A percentile compares a stretch with the other conserved stretches of the same genome.
These are phyloP conservation scores for Fragaria ananassa DNA, from an alignment of 306 rosid species.

Conservation along the genomic window DNA sequence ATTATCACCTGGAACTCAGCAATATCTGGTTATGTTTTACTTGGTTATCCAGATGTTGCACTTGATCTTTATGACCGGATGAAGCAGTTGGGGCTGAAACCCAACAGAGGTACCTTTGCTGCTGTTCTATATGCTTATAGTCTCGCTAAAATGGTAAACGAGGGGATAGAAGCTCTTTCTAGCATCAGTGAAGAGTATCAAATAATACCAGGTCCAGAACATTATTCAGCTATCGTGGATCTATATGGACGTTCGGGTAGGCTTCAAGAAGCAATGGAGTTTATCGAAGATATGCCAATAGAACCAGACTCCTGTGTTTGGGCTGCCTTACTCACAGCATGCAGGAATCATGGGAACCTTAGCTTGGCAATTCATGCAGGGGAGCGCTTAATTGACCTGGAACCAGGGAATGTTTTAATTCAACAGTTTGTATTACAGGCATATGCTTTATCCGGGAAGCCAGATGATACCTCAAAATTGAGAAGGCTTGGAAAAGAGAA, in stretches of 20 bases:
- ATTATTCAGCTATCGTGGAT: conserved; percentile 71
- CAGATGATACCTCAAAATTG: conserved; percentile 40
- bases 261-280: conserved; percentile 65
- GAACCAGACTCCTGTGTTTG: conserved; percentile 69
- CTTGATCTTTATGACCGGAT: conserved; percentile 60
- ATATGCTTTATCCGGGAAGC: conserved; percentile 56
- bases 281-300: conserved; percentile 69
- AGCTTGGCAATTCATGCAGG: conserved; percentile 59
- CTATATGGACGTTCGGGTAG: conserved; percentile 84
- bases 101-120: conserved; percentile 77
- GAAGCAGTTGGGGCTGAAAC: conserved; percentile 57
- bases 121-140: conserved; percentile 65
- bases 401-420: conserved; percentile 53
- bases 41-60: conserved; percentile 60
- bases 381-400: conserved; percentile 56
- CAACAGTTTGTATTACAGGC: conserved; percentile 54
- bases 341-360: conserved; percentile 66
- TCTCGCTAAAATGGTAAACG: conserved; percentile 61
- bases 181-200: conserved; percentile 53
- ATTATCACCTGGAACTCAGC: conserved; percentile 82
- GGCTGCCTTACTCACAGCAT: conserved; percentile 67
- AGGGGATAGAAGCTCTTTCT: conserved; percentile 62
- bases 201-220: conserved; percentile 66
- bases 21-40: conserved; percentile 67
- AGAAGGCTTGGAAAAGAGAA: conserved; percentile 55